A percentile compares a stretch with the other conserved stretches of the same genome.
Evolutionary conservation across 1,284 basidiomycete species (phyloP).

Genomic region (Microbotryum intermedium): DNA sequence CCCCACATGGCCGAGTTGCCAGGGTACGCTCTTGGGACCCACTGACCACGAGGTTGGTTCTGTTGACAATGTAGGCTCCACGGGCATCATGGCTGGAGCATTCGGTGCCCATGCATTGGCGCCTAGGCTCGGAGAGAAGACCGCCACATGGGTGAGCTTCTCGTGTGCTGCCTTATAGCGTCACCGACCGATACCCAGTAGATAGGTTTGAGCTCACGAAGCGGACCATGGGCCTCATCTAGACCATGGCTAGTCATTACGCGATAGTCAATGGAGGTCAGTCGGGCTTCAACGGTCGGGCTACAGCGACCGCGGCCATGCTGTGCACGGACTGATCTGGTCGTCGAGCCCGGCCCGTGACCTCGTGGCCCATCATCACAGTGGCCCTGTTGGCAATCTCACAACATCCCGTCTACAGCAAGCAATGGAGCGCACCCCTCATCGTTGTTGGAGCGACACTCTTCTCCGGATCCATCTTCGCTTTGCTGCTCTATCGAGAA

Average conservation of each 20-base stretch:
- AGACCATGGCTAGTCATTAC: constrained; percentile 19
- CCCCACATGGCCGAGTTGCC: background rate
- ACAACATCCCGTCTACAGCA: constrained; percentile 21
- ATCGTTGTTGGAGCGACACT: constrained; percentile 21
- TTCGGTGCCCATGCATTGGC: constrained; percentile 24
- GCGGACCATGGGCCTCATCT: too few species aligned
- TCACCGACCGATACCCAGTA: too few species aligned
- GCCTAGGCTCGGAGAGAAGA: constrained; percentile 21
- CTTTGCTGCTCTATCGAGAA: constrained; percentile 17
- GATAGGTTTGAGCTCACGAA: too few species aligned
- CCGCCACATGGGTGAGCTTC: constrained; percentile 23
- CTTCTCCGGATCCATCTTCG: constrained; percentile 26
- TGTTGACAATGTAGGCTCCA: background rate
- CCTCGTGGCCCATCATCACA: background rate
- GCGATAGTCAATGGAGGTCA: constrained; percentile 23
- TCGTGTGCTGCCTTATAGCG: too few species aligned
- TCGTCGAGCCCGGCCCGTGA: background rate
- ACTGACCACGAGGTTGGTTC: background rate
- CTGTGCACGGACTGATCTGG: background rate
- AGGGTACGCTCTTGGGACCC: background rate
- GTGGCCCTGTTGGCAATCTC: constrained; percentile 18
- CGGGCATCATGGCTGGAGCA: constrained; percentile 15
- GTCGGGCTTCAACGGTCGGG: background rate
- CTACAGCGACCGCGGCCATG: background rate
- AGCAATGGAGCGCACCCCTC: constrained; percentile 16